Base-by-base conservation (phyloP, 139 green algal species). In the Chlorella sp. region DNA sequence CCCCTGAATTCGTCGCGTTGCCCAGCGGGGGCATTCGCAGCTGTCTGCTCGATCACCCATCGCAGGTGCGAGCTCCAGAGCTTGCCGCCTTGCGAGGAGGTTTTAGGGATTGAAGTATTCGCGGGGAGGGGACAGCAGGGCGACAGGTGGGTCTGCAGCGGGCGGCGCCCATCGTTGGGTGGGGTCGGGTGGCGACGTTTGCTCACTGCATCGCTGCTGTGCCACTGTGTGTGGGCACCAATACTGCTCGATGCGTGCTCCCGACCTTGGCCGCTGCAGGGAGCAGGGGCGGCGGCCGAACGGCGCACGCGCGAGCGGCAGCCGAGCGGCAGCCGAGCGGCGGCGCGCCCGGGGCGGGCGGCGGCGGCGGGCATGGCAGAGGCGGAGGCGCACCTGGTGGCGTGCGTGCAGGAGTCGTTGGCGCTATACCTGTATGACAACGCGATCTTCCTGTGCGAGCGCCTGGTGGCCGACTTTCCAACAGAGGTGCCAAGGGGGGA, bases 381-480 rank as follows among this genome's bases (percentile, higher is more conserved):
- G 29, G 63, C 87, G 45, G 85, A 90, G 79, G 66, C 40, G 3
- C 76, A 87, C 36, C 27, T 91, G 74, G 56, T 87, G 19, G 77
- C 84, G 11, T 83, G 77, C 46, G 67, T 97, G 14, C 74, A 90
- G 15, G 87, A 92, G 23, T 89, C 80, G 65, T 74, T 97, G 23
- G 64, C 65, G 0, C 64, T 93, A 11, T 87, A 88, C 59, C 69
- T 95, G n/a, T 85, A 89, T 42, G 84, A 93, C 21, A 97, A 97
- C 73, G 94, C 94, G 5, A 77, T 68, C 17, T 98, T 97, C 74
- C 77, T 98, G 41, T 79, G 67, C 8, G 94, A 98, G 64, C 84
- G 94, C 14, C 85, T 98, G 8, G 83, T 93, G 12, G 93, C 94
- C 29, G 69, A 86, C 8, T 84, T 79, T 56, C 74, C 82, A 0